Percentiles rank a stretch among this genome's conserved stretches.
Evolutionary conservation across 225 moss, liverwort and hornwort genomes (phyloP).

Genomic region (Sphagnum contortum): DNA sequence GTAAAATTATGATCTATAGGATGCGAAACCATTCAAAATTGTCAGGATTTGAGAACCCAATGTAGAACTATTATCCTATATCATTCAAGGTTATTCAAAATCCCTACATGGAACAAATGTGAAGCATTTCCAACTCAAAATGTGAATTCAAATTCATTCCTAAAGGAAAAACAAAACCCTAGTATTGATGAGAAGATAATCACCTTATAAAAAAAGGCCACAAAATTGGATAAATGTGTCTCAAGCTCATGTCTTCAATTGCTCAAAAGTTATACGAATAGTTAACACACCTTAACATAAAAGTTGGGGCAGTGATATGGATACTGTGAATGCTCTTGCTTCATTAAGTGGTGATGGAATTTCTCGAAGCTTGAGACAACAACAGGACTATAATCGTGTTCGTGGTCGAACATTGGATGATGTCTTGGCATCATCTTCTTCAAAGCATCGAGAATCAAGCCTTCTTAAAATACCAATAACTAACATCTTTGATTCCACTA

Average conservation of each 20-base stretch:
- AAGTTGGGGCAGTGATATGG: slow-evolving; percentile 1
- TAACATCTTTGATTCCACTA: not conserved
- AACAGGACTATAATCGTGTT: slow-evolving; percentile 1
- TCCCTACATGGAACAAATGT: too few species aligned
- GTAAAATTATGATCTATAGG: too few species aligned
- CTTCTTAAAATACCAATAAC: not conserved
- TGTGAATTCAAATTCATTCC: too few species aligned
- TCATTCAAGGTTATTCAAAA: too few species aligned
- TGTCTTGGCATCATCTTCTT: not conserved
- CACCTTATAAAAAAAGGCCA: slow-evolving; percentile 11
- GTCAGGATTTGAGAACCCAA: too few species aligned
- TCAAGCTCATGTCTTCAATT: not conserved
- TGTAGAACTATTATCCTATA: too few species aligned
- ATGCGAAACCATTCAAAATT: too few species aligned
- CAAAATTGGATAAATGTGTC: slow-evolving; percentile 5
- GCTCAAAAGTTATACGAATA: too few species aligned
- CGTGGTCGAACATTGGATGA: slow-evolving; percentile 1
- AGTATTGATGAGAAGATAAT: slow-evolving; percentile 7
- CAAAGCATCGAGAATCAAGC: slow-evolving; percentile 6
- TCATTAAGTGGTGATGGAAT: not conserved
- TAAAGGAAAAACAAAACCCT: too few species aligned
- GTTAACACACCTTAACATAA: too few species aligned
- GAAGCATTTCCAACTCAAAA: too few species aligned
- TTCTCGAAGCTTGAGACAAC: slow-evolving; percentile 1
- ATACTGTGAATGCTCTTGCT: not conserved